Base-by-base conservation (phyloP, 2,329 filamentous ascomycete genomes). In the Gaeumannomyces tritici region DNA sequence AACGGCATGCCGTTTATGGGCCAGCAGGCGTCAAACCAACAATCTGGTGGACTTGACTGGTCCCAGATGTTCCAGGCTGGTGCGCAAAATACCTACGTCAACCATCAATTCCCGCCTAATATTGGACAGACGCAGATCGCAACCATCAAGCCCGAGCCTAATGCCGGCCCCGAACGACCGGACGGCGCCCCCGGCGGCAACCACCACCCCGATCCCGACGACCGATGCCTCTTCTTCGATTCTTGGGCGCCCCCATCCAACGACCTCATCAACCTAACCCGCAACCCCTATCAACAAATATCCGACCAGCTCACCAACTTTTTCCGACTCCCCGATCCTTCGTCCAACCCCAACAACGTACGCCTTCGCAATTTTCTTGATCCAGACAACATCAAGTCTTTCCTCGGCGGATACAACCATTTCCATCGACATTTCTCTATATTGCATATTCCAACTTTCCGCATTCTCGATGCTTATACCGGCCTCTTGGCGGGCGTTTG, bases 21-120 rank as follows among this genome's bases (percentile, higher is more conserved):
- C 71, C 79, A 78, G 72, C 82, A 83, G 69, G 83, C 82, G 76
- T 77, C 81, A 75, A 81, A 82, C 74, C 84, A 86, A 76, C 80
- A 83, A 77, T 79, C 80, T 73, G 76, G 59, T 55, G 60, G 82
- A 79, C 78, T 89, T 79, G 88, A 91, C 77, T 91, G 89, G 89
- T 83, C 87, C 71, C 83, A 88, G 73, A 89, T 91, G 85, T 90
- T 90, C 79, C 88, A 87, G 79, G 76, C 86, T 79, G 86, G 86
- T 82, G 81, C 84, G 78, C 84, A 88, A 76, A 79, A 85, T 76
- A 79, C 81, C 75, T 86, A 84, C 76, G 82, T 83, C 79, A 83
- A 80, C 76, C 78, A 78, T 73, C 80, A 82, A 73, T 86, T 83
- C 77, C 77, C 80, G 74, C 77, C 87, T 81, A 87, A 87, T 80